phyloP scores from a whole-genome alignment of 345 rosid genomes.

The Ricinus communis region DNA sequence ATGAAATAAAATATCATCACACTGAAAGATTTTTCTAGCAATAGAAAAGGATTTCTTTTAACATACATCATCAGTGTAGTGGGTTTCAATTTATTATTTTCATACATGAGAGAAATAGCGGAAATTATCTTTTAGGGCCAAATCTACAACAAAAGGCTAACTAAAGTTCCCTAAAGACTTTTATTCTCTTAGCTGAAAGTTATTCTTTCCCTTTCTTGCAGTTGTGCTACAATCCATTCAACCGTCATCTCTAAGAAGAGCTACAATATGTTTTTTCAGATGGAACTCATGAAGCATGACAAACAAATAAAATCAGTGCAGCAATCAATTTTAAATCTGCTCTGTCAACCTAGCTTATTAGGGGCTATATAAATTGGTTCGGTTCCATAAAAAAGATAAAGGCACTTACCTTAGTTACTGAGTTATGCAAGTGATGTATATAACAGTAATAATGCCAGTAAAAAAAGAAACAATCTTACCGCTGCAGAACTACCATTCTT shows the following conservation, averaged over 20 bases:
- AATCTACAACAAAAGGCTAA: not conserved
- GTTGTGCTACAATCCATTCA: not conserved
- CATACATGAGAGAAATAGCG: not conserved
- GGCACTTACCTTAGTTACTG: not conserved
- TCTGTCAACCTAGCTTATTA: not conserved
- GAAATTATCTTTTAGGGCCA: not conserved
- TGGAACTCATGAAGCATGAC: not conserved
- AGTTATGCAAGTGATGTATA: not conserved
- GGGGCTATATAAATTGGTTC: too few relatives aligned
- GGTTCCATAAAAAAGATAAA: not conserved
- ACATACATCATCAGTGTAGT: not conserved
- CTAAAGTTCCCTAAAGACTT: not conserved
- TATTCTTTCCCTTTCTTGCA: not conserved
- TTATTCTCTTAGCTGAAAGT: not conserved
- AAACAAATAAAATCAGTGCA: not conserved
- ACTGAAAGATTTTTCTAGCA: not conserved
- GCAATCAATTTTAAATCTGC: not conserved
- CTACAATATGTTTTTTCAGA: not conserved
- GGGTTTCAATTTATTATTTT: not conserved
- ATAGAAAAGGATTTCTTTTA: too few relatives aligned
- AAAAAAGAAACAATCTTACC: constrained; percentile 36
- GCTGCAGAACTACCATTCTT: constrained; percentile 26
- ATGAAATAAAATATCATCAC: not conserved
- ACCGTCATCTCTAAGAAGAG: not conserved
- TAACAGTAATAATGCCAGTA: not conserved